A percentile compares a stretch with the other conserved stretches of the same genome.
These are phyloP conservation scores for Trapa bicornis DNA, from an alignment of 345 rosid species.

Conservation along the genomic window DNA sequence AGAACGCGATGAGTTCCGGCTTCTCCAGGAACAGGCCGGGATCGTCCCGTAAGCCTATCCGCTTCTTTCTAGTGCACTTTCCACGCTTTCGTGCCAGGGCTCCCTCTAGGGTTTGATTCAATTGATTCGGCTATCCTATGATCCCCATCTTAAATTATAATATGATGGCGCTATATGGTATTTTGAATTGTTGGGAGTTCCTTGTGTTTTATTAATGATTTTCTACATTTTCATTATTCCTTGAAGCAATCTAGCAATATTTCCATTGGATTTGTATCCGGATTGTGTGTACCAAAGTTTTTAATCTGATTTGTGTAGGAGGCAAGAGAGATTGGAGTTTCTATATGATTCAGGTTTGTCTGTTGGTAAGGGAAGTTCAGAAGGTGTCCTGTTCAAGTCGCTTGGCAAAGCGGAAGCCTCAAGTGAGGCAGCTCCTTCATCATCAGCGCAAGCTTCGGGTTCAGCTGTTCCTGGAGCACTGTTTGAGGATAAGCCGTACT, in stretches of 20 bases:
- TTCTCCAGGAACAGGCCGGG: constrained; percentile 94
- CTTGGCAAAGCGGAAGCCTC: constrained; percentile 23
- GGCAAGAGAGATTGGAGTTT: constrained; percentile 92
- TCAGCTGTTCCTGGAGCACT: constrained; percentile 63
- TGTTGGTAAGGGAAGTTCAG: constrained; percentile 49
- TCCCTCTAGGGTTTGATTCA: not conserved
- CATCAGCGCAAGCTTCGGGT: not conserved
- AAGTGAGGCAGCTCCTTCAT: constrained; percentile 8
- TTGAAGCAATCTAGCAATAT: too few species aligned
- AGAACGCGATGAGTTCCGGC: constrained; percentile 84
- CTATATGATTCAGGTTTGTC: constrained; percentile 85
- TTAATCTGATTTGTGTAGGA: constrained; percentile 26
- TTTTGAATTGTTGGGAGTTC: not conserved
- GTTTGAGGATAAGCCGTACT: constrained; percentile 74
- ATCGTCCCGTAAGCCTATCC: constrained; percentile 53
- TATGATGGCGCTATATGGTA: not conserved
- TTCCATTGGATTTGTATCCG: not conserved
- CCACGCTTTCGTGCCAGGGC: constrained; percentile 2
- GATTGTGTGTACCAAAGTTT: not conserved
- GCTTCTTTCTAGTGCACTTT: not conserved
- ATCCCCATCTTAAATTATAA: not conserved
- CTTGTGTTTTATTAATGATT: too few species aligned
- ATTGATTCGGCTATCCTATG: not conserved
- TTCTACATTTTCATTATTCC: too few species aligned
- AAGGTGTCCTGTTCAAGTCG: constrained; percentile 56